phyloP scores from a whole-genome alignment of 768 basidiomycete genomes.

The Agaricus sinodeliciosus region DNA sequence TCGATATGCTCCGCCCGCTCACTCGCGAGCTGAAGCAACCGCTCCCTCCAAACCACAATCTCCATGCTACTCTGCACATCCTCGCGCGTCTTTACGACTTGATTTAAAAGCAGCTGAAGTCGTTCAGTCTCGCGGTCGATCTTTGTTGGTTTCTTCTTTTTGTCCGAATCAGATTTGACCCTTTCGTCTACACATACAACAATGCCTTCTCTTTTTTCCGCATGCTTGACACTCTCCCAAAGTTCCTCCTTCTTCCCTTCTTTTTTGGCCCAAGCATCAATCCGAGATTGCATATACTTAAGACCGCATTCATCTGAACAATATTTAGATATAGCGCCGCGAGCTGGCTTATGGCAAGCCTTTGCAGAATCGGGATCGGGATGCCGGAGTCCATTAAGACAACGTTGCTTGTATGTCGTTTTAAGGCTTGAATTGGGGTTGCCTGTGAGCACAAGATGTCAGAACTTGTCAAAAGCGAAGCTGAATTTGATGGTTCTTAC shows the following conservation, averaged over 20 bases:
- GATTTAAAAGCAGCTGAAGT: conserved; percentile 46
- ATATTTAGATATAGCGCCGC: conserved; percentile 83
- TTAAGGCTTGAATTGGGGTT: conserved; percentile 50
- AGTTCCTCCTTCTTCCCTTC: conserved; percentile 59
- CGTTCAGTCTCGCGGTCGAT: conserved; percentile 49
- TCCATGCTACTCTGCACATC: conserved; percentile 65
- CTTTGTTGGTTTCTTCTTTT: conserved; percentile 28
- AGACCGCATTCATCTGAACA: conserved; percentile 87
- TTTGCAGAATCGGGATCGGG: conserved; percentile 53
- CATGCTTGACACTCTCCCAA: conserved; percentile 70
- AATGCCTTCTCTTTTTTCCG: conserved; percentile 65
- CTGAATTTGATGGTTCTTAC: conserved; percentile 39
- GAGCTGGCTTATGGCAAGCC: conserved; percentile 76
- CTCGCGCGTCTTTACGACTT: conserved; percentile 55
- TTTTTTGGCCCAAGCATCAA: conserved; percentile 53
- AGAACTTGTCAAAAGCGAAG: neutral
- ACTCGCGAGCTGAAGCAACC: conserved; percentile 58
- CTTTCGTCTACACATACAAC: conserved; percentile 39
- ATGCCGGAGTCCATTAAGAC: conserved; percentile 63
- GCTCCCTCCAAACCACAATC: conserved; percentile 63
- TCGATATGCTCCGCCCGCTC: conserved; percentile 57
- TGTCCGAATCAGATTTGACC: conserved; percentile 18
- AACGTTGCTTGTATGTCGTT: conserved; percentile 79
- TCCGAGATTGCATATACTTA: conserved; percentile 59
- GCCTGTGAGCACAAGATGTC: conserved; percentile 30